phyloP scores from a whole-genome alignment of 1,139 yeast species.

The Blastobotrys proliferans region DNA sequence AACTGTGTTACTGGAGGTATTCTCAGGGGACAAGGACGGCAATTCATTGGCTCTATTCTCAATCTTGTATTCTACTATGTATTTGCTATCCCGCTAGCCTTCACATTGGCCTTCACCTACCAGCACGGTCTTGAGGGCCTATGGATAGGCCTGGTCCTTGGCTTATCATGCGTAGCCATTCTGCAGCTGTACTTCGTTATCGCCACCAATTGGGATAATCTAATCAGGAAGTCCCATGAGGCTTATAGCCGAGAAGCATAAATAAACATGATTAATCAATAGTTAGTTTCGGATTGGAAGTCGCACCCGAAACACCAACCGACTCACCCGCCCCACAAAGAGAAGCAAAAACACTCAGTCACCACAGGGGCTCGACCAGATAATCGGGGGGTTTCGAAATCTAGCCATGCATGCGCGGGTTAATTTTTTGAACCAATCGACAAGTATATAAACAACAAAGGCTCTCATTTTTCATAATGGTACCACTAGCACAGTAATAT shows the following conservation, averaged over 20 bases:
- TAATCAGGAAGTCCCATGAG: slow-evolving; percentile 28
- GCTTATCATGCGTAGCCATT: slow-evolving; percentile 20
- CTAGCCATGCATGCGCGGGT: too few relatives aligned
- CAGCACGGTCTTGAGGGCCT: slow-evolving; percentile 58
- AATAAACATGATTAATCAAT: neutral
- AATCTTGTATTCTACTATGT: slow-evolving; percentile 72
- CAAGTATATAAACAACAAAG: too few relatives aligned
- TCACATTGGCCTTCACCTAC: slow-evolving; percentile 56
- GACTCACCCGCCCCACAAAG: too few relatives aligned
- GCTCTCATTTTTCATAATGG: neutral
- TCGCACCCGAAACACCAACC: too few relatives aligned
- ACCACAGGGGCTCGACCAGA: too few relatives aligned
- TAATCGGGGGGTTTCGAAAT: too few relatives aligned
- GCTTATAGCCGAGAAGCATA: neutral
- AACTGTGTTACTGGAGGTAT: slow-evolving; percentile 83
- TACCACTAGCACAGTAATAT: neutral
- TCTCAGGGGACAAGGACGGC: slow-evolving; percentile 83
- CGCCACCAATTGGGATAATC: slow-evolving; percentile 27
- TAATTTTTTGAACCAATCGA: too few relatives aligned
- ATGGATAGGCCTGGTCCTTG: slow-evolving; percentile 81
- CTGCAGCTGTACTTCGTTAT: slow-evolving; percentile 9
- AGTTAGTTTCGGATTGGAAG: too few relatives aligned
- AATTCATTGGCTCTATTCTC: slow-evolving; percentile 73
- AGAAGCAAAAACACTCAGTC: too few relatives aligned
- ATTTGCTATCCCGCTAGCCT: slow-evolving; percentile 69